phyloP scores from a whole-genome alignment of 108 stramenopile genomes.

The Mayamaea pseudoterrestris region DNA sequence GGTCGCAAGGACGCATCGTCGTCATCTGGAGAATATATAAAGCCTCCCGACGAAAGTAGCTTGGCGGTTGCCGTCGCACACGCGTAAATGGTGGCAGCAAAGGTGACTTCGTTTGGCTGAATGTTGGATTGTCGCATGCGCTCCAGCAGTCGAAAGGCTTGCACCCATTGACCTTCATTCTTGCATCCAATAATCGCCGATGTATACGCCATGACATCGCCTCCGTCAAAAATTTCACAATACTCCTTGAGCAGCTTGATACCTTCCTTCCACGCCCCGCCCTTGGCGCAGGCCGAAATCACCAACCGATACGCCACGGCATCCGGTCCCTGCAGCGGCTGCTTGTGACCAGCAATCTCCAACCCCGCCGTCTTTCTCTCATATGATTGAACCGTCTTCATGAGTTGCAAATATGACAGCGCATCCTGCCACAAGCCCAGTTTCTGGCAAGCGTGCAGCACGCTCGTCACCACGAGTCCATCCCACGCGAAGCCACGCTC shows the following conservation, averaged over 20 bases:
- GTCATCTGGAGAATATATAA: too few species aligned
- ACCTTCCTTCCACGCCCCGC: conserved; percentile 49
- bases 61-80: conserved; percentile 58
- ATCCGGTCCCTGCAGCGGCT: conserved; percentile 55
- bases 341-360: conserved; percentile 28
- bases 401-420: conserved; percentile 40
- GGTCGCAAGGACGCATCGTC: conserved; percentile 4
- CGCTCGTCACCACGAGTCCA: conserved; percentile 47
- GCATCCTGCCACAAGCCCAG: conserved; percentile 62
- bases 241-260: conserved; percentile 45
- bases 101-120: conserved; percentile 61
- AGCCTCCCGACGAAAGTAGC: neutral
- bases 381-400: too few species aligned
- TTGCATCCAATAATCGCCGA: conserved; percentile 69
- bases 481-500: conserved; percentile 38
- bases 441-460: conserved; percentile 68
- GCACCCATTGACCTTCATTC: conserved; percentile 60
- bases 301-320: conserved; percentile 67
- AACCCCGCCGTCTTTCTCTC: conserved; percentile 27
- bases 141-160: conserved; percentile 46
- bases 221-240: conserved; percentile 8
- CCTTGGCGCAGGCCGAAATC: conserved; percentile 69
- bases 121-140: conserved; percentile 52
- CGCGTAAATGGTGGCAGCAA: conserved; percentile 55
- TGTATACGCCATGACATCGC: conserved; percentile 65